These are phyloP conservation scores for Dothideomycetes sp. DNA, from an alignment of 2,329 filamentous ascomycete genomes.

Conservation along the genomic window DNA sequence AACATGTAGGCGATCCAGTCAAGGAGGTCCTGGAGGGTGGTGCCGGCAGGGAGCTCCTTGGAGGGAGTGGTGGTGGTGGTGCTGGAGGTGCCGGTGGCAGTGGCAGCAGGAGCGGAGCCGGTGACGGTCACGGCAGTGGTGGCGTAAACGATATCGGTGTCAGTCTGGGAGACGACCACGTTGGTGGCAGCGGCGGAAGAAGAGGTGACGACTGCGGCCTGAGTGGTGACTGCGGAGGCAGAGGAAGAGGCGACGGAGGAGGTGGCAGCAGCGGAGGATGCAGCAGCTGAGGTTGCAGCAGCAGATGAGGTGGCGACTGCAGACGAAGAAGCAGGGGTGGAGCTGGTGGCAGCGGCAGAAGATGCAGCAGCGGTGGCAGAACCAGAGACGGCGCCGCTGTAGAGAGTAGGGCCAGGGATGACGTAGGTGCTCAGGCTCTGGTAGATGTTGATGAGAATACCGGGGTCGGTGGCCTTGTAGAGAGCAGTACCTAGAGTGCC, in stretches of 20 bases:
- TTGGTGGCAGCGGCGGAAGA: not conserved
- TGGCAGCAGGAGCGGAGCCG: conserved; percentile 13
- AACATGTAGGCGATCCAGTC: conserved; percentile 18
- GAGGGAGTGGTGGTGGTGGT: conserved; percentile 10
- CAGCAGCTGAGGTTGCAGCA: not conserved
- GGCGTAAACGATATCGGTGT: conserved; percentile 3
- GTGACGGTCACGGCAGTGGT: conserved; percentile 9
- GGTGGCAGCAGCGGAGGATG: conserved; percentile 6
- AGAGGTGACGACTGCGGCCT: not conserved
- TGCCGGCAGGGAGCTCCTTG: conserved; percentile 17
- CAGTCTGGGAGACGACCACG: conserved; percentile 1
- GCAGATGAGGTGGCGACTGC: conserved; percentile 12
- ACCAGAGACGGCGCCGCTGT: conserved; percentile 5
- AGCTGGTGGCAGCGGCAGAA: conserved; percentile 1
- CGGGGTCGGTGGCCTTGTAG: conserved; percentile 47
- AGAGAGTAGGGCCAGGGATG: conserved; percentile 39
- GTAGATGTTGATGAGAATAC: conserved; percentile 52
- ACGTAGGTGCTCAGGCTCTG: conserved; percentile 32
- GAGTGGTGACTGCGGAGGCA: conserved; percentile 1
- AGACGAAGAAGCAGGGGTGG: conserved; percentile 13
- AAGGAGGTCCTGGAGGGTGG: conserved; percentile 16
- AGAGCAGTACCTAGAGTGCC: conserved; percentile 43
- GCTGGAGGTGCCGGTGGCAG: conserved; percentile 10
- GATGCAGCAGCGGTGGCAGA: conserved; percentile 6
- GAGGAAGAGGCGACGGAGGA: conserved; percentile 4